Percentiles rank a stretch among this genome's conserved stretches.
Evolutionary conservation across 2,329 filamentous ascomycete genomes (phyloP).

Genomic region (Aspergillus pseudoglaucus): DNA sequence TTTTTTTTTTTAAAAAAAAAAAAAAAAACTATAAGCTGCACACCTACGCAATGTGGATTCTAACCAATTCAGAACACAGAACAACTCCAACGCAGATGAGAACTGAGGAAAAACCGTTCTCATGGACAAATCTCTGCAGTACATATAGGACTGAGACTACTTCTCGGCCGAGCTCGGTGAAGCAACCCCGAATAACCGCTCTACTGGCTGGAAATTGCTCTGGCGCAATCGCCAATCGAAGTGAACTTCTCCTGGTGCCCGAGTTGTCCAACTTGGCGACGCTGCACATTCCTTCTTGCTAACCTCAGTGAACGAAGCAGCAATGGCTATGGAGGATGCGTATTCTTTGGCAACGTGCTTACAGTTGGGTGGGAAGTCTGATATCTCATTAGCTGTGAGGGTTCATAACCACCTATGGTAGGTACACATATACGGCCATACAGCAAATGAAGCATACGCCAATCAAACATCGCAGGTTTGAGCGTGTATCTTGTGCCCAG

Average conservation of each 20-base stretch:
- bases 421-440: background rate
- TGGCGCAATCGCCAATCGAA: conserved; percentile 43
- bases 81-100: background rate
- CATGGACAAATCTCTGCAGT: conserved; percentile 2
- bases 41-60: background rate
- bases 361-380: conserved; percentile 35
- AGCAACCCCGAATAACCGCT: conserved; percentile 18
- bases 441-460: background rate
- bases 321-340: conserved; percentile 7
- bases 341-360: conserved; percentile 30
- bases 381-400: conserved; percentile 18
- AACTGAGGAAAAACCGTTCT: background rate
- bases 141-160: conserved; percentile 5
- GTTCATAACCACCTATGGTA: conserved; percentile 27
- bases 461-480: conserved; percentile 5
- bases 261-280: conserved; percentile 8
- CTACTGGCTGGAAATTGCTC: conserved; percentile 45
- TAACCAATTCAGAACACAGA: background rate
- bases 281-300: conserved; percentile 9
- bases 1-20: background rate
- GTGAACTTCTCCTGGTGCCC: conserved; percentile 23
- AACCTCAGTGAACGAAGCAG: conserved; percentile 3
- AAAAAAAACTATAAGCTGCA: background rate
- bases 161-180: conserved; percentile 11
- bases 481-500: conserved; percentile 44